Evolutionary conservation across 2,329 filamentous ascomycete genomes (phyloP).

Genomic region (Cladosporium oxysporum): DNA sequence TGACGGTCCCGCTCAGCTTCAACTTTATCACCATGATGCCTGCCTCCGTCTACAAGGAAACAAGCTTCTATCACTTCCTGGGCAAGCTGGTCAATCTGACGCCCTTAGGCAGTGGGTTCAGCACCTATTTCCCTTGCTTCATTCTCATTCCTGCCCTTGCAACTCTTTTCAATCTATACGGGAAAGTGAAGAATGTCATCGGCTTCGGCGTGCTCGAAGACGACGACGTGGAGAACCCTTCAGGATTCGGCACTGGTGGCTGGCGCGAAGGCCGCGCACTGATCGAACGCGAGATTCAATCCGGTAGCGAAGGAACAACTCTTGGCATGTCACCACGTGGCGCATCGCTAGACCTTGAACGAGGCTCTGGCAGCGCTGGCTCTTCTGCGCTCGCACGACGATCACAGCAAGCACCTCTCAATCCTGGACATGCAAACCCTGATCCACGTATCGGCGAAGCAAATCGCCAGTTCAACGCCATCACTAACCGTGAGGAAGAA

Average conservation of each 20-base stretch:
- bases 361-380: constrained; percentile 16
- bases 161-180: constrained; percentile 86
- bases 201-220: constrained; percentile 80
- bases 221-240: constrained; percentile 59
- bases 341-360: constrained; percentile 33
- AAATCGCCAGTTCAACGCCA: constrained; percentile 35
- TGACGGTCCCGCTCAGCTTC: constrained; percentile 90
- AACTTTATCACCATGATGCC: constrained; percentile 94
- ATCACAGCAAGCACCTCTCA: constrained; percentile 17
- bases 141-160: constrained; percentile 83
- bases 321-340: constrained; percentile 36
- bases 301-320: constrained; percentile 40
- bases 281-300: constrained; percentile 74
- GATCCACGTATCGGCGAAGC: constrained; percentile 27
- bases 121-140: constrained; percentile 84
- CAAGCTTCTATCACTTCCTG: constrained; percentile 84
- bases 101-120: constrained; percentile 78
- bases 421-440: constrained; percentile 11
- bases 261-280: constrained; percentile 92
- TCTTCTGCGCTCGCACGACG: constrained; percentile 12
- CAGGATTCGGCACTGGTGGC: constrained; percentile 72
- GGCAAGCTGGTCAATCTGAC: constrained; percentile 82
- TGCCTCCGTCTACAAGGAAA: constrained; percentile 67
- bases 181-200: constrained; percentile 71
- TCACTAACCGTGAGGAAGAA: constrained; percentile 41